Conservation (phyloP, 2,329 filamentous ascomycete genomes). For the Hirsutella rhossiliensis region DNA sequence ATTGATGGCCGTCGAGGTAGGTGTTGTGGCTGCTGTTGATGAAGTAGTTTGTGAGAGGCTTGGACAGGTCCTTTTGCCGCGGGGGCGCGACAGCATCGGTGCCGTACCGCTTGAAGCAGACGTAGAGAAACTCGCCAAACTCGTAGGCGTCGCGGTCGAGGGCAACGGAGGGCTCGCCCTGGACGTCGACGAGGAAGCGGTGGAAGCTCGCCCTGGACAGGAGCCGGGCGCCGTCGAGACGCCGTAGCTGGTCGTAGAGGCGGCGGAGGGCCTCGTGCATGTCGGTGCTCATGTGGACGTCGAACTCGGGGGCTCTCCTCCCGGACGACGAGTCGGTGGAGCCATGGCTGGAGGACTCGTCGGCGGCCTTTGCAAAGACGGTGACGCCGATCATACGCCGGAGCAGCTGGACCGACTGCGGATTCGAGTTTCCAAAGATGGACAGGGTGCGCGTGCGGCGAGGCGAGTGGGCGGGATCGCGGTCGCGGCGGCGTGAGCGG, state of each 20-base stretch:
- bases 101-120: constrained; percentile 30
- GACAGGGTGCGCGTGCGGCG: constrained; percentile 24
- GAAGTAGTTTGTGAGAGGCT: constrained; percentile 78
- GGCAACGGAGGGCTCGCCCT: constrained; percentile 28
- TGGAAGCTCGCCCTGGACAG: constrained; percentile 26
- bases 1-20: constrained; percentile 78
- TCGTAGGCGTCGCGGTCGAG: constrained; percentile 29
- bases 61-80: constrained; percentile 43
- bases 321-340: constrained; percentile 4
- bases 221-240: constrained; percentile 9
- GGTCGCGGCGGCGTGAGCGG: constrained; percentile 4
- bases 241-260: constrained; percentile 34
- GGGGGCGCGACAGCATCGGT: constrained; percentile 32
- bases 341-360: constrained; percentile 14
- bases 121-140: constrained; percentile 36
- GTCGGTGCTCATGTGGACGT: constrained; percentile 32
- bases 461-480: constrained; percentile 8
- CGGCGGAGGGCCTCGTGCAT: constrained; percentile 35
- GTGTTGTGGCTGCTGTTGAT: constrained; percentile 95
- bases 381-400: constrained; percentile 21
- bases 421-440: constrained; percentile 25
- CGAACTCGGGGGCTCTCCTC: constrained; percentile 5
- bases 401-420: constrained; percentile 15
- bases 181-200: constrained; percentile 35
- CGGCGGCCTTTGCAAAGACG: constrained; percentile 11